A percentile compares a stretch with the other conserved stretches of the same genome.
phyloP scores from a whole-genome alignment of 176 grass and related monocot species.

The Leersia perrieri region DNA sequence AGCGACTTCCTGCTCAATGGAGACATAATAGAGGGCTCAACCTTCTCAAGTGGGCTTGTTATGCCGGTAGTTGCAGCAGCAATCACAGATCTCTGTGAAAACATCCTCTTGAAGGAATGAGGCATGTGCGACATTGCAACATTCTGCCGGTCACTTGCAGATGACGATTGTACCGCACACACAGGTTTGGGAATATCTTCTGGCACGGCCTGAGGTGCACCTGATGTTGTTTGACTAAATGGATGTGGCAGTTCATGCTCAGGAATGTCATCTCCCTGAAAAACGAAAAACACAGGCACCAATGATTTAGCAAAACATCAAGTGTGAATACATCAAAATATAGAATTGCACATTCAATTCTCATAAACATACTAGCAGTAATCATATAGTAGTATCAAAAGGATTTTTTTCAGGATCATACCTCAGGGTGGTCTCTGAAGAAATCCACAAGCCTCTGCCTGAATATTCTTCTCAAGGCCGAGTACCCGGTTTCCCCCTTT shows the following conservation, averaged over 20 bases:
- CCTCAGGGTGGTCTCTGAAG: conserved; percentile 67
- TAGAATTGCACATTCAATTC: neutral
- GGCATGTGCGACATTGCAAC: conserved; percentile 57
- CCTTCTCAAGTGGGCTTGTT: neutral
- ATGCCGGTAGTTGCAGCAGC: neutral
- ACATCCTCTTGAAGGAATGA: conserved; percentile 59
- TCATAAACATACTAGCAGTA: neutral
- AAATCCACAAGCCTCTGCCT: conserved; percentile 78
- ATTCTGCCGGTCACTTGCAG: conserved; percentile 19
- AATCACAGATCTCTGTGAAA: conserved; percentile 42
- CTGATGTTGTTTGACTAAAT: conserved; percentile 45
- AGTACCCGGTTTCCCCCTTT: conserved; percentile 61
- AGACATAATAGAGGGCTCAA: conserved; percentile 4
- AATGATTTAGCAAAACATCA: neutral
- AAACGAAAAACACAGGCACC: conserved; percentile 5
- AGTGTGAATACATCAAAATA: neutral
- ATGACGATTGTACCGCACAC: neutral
- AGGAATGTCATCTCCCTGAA: conserved; percentile 77
- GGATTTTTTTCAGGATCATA: conserved; percentile 20
- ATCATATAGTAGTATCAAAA: neutral
- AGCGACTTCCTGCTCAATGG: conserved; percentile 20
- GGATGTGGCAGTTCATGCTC: conserved; percentile 71
- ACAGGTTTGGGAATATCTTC: conserved; percentile 1
- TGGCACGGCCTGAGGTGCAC: neutral
- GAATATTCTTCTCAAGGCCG: conserved; percentile 61